These are phyloP conservation scores for Artemisia annua DNA, from an alignment of 129 eudicot genomes.

Conservation along the genomic window DNA sequence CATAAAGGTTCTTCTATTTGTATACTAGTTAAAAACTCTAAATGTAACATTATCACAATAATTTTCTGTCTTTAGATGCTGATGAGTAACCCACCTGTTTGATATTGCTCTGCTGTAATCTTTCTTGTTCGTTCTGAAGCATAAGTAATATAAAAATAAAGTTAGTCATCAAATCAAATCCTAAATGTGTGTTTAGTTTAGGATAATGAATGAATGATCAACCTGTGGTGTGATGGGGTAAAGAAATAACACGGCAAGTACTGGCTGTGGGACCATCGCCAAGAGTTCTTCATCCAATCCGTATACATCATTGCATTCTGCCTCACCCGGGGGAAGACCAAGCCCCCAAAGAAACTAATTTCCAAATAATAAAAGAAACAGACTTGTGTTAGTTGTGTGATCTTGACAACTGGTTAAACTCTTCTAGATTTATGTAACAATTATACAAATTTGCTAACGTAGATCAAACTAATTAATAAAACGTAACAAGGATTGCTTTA, in stretches of 20 bases:
- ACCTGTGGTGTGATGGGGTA: constrained; percentile 68
- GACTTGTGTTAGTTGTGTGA: too few species aligned
- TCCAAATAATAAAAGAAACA: constrained; percentile 18
- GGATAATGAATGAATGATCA: too few species aligned
- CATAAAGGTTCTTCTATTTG: too few species aligned
- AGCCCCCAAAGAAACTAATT: constrained; percentile 95
- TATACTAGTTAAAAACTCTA: too few species aligned
- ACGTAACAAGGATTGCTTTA: too few species aligned
- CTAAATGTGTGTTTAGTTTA: too few species aligned
- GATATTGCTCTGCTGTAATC: constrained; percentile 53
- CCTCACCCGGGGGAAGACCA: constrained; percentile 68
- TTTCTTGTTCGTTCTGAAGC: constrained; percentile 80
- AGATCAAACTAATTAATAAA: too few species aligned
- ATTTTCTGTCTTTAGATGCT: too few species aligned
- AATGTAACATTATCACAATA: too few species aligned
- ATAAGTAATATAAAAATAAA: not conserved
- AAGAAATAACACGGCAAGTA: constrained; percentile 83
- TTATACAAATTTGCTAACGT: too few species aligned
- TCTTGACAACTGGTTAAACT: too few species aligned
- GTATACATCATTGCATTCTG: constrained; percentile 88
- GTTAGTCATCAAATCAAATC: not conserved
- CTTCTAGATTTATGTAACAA: too few species aligned
- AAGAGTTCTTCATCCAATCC: constrained; percentile 88
- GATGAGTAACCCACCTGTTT: constrained; percentile 40
- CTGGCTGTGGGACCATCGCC: constrained; percentile 94